phyloP scores from a whole-genome alignment of 495 filamentous ascomycete genomes.

The Friedmanniomyces simplex region DNA sequence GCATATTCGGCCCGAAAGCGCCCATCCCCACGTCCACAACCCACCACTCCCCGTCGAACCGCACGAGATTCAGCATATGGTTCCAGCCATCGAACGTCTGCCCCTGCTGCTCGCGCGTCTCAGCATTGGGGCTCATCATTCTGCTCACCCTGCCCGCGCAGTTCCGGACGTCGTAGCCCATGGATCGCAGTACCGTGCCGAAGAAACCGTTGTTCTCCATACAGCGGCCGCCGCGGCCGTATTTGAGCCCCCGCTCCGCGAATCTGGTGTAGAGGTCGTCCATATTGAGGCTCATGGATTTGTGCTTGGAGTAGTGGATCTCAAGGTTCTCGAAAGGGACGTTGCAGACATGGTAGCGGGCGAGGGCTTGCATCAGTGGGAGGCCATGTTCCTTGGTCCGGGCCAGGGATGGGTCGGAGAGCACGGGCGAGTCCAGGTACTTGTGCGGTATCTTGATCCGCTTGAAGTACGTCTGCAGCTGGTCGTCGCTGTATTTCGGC shows the following conservation, averaged over 20 bases:
- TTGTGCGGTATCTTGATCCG: slow-evolving; percentile 9
- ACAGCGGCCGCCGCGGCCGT: slow-evolving; percentile 63
- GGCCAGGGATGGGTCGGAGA: slow-evolving; percentile 4
- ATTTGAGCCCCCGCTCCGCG: slow-evolving; percentile 32
- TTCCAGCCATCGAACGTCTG: slow-evolving; percentile 35
- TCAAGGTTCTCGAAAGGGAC: slow-evolving; percentile 65
- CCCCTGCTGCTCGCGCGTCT: slow-evolving; percentile 9
- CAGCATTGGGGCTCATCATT: background rate
- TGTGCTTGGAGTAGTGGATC: slow-evolving; percentile 46
- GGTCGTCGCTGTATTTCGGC: slow-evolving; percentile 8
- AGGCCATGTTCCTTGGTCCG: slow-evolving; percentile 13
- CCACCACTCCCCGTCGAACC: slow-evolving; percentile 40
- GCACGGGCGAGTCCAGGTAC: slow-evolving; percentile 1
- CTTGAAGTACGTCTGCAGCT: slow-evolving; percentile 13
- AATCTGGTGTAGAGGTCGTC: slow-evolving; percentile 55
- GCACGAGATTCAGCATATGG: slow-evolving; percentile 63
- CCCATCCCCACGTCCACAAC: slow-evolving; percentile 68
- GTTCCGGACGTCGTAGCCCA: slow-evolving; percentile 43
- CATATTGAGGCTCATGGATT: slow-evolving; percentile 45
- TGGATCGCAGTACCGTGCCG: slow-evolving; percentile 46
- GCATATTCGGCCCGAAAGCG: slow-evolving; percentile 41
- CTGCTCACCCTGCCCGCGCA: slow-evolving; percentile 21
- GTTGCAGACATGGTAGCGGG: slow-evolving; percentile 9
- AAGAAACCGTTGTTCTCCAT: slow-evolving; percentile 67
- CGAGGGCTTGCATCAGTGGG: slow-evolving; percentile 5